Percentiles rank a stretch among this genome's conserved stretches.
These are phyloP conservation scores for Keqinozyma sinolaborantium DNA, from an alignment of 1,139 yeast species.

Conservation along the genomic window DNA sequence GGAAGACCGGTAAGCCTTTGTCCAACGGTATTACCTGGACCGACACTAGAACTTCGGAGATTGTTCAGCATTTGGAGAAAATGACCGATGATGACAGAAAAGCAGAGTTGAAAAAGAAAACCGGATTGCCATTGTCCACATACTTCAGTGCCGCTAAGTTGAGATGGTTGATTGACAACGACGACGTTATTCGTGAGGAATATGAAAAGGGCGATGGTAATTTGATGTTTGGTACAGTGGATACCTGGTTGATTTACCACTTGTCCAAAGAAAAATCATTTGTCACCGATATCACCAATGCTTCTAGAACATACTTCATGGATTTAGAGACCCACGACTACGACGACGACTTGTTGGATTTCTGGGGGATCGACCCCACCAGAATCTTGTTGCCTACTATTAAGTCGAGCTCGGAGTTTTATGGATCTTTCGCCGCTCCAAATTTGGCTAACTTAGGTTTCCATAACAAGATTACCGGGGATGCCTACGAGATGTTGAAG, in stretches of 20 bases:
- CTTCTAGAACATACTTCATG: conserved; percentile 89
- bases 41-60: conserved; percentile 79
- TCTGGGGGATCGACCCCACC: conserved; percentile 74
- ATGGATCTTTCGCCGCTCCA: conserved; percentile 69
- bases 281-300: conserved; percentile 88
- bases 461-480: conserved; percentile 49
- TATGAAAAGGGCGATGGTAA: conserved; percentile 71
- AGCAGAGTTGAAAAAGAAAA: conserved; percentile 57
- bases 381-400: conserved; percentile 75
- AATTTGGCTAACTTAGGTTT: conserved; percentile 48
- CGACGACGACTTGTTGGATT: conserved; percentile 70
- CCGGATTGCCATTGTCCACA: conserved; percentile 87
- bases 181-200: conserved; percentile 60
- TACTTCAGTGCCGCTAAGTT: conserved; percentile 90
- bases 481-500: conserved; percentile 47
- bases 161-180: conserved; percentile 86
- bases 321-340: conserved; percentile 73
- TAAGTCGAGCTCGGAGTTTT: conserved; percentile 74
- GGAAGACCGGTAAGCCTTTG: conserved; percentile 77
- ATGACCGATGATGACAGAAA: conserved; percentile 56
- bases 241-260: conserved; percentile 89
- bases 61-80: conserved; percentile 64
- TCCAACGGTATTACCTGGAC: conserved; percentile 95
- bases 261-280: conserved; percentile 69
- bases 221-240: conserved; percentile 91